Base-by-base conservation (phyloP, 805 yeast species). In the Hanseniaspora nectarophila region DNA sequence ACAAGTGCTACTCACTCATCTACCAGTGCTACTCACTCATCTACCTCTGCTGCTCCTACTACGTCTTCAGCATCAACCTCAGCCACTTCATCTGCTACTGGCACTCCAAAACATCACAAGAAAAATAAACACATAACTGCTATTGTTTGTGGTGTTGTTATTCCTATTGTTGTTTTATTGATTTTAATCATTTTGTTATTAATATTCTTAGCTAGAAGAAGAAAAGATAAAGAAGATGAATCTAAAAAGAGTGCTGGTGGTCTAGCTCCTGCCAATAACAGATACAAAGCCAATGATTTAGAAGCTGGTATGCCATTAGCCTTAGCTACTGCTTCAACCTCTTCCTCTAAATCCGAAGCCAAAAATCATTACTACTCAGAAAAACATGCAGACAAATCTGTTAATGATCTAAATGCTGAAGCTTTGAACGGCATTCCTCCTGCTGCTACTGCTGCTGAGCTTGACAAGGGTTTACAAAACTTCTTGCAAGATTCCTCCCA, bases 71-170 rank as follows among this genome's bases (percentile, higher is more conserved):
- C 66, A 9, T 35, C 62, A 10, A 53, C 59, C 13, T 43, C 58
- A 16, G 45, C 56, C 23, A 51, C 61, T 15, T 47, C 58, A 46
- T 47, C 55, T 51, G 50, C 63, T 34, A 35, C 15, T 6, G 29
- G 16, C 13, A n/a, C 3, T 31, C 7, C 29, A 4, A 16, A 33
- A 15, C 46, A 16, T 21, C 48, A 51, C 15, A 59, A 58, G n/a
- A 59, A 58, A 7, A 67, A 66, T 42, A 72, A 70, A 49, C 81
- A 76, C 57, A 75, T 76, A 2, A 70, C 85, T n/a, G 95, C 95
- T 0, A 84, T 90, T 61, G 95, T 89, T 1, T 74, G 89, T 55
- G 97, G 96, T 52, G 89, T 85, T n/a, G 85, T 82, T 1, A 73
- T 92, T 44, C 95, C 95, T 1, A 67, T 77, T 3, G 73, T 74